These are phyloP conservation scores for Eucalyptus brandiana DNA, from an alignment of 345 rosid species.

Conservation along the genomic window DNA sequence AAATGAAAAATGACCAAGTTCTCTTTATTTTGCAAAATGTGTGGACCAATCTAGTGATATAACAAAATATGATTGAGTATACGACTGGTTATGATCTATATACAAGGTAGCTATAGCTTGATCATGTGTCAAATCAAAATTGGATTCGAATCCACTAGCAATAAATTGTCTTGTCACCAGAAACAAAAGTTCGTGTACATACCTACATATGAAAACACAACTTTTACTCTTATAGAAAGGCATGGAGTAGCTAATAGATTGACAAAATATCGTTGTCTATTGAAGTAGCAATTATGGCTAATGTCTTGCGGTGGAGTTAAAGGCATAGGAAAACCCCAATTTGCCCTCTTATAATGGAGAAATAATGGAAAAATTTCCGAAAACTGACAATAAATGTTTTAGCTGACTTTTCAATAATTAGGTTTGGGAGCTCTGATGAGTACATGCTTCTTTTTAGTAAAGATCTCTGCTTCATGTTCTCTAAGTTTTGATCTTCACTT, in stretches of 20 bases:
- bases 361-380: neutral
- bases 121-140: neutral
- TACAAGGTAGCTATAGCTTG: neutral
- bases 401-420: neutral
- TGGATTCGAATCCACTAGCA: neutral
- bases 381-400: neutral
- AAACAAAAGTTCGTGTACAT: neutral
- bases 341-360: neutral
- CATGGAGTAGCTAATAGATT: neutral
- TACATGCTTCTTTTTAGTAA: neutral
- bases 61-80: neutral
- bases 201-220: neutral
- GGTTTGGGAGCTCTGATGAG: neutral
- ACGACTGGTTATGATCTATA: neutral
- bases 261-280: neutral
- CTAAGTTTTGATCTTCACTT: neutral
- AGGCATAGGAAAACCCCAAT: neutral
- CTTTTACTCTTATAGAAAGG: neutral
- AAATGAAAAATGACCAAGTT: neutral
- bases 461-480: neutral
- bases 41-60: neutral
- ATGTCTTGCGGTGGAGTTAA: neutral
- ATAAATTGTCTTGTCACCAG: neutral
- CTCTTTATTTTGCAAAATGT: neutral
- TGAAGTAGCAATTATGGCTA: neutral